Evolutionary conservation across 768 basidiomycete species (phyloP), one percentile per base, ranked within the genome.

Genomic region (Ramaria sp.): DNA sequence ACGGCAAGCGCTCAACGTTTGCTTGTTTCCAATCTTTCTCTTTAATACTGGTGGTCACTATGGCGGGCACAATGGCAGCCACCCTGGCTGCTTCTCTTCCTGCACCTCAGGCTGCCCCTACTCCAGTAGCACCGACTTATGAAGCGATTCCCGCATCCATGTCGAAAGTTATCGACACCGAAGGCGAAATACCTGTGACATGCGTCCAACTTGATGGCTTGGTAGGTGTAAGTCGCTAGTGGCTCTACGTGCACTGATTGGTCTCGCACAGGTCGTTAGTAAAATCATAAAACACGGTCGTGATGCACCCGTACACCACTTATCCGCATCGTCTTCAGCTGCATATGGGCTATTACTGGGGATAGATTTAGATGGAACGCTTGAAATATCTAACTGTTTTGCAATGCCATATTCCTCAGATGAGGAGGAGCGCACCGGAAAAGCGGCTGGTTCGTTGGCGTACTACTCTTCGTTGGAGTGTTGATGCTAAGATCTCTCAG

Each of bases 251-350:
- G 30, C 24, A 24, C 39, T 58, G 18, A 57, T 24, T 39, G 8
- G 30, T 30, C 39, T 55, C 15, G 8, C 25, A 13, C 42, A 95
- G 93, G 91, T 90, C 51, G 83, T 94, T 55, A 80, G 88, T 52
- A 96, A 95, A 73, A 93, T 97, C 52, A 75, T 94, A 63, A 95
- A 96, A 70, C 94, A 96, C 65, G 80, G 88, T 41, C 79, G 84
- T 48, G 94, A 95, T 65, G 75, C 83, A 13, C 73, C 78, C 25
- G 79, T 83, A 8, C 71, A 81, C n/a, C 24, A 25, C 12, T 10
- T 24, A 16, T 39, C 51, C 8, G 47, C 53, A 12, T 45, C 53
- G 16, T 18, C 32, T 16, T 36, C 39, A 5, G 78, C 79, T 48
- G 85, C 85, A 25, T 81, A 89, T 64, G 94, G 94, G 56, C 75